Evolutionary conservation across 495 filamentous ascomycete species (phyloP).

Genomic region (Penicillium coprophilum): DNA sequence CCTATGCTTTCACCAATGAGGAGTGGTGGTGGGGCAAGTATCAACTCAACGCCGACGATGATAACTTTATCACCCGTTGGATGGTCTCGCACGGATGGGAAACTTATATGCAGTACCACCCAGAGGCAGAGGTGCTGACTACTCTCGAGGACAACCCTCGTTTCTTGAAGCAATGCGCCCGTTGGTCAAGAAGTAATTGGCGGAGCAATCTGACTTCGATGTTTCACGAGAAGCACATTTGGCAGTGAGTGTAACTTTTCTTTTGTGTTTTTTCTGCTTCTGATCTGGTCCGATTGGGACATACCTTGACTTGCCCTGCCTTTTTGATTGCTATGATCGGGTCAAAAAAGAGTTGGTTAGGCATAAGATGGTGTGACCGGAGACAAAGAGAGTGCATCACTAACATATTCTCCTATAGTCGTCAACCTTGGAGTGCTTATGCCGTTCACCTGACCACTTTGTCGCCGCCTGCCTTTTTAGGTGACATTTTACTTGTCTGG

Average conservation of each 20-base stretch:
- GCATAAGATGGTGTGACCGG: constrained; percentile 1
- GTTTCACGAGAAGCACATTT: constrained; percentile 66
- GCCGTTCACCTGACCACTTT: constrained; percentile 73
- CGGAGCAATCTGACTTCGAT: constrained; percentile 78
- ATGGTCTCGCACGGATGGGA: constrained; percentile 74
- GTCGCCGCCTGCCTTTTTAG: constrained; percentile 64
- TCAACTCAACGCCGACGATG: constrained; percentile 78
- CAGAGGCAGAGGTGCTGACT: constrained; percentile 71
- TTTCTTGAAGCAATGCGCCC: constrained; percentile 74
- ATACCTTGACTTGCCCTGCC: not conserved
- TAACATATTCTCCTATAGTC: constrained; percentile 51
- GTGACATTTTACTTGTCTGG: constrained; percentile 62
- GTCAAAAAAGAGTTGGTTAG: constrained; percentile 5
- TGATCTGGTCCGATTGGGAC: constrained; percentile 5
- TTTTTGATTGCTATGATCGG: constrained; percentile 2
- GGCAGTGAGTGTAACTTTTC: constrained; percentile 54
- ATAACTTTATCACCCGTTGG: constrained; percentile 83
- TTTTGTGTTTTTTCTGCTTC: constrained; percentile 6
- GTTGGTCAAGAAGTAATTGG: constrained; percentile 83
- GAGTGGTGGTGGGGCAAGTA: constrained; percentile 65
- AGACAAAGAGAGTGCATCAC: constrained; percentile 15
- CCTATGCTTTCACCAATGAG: constrained; percentile 69
- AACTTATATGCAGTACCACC: constrained; percentile 74
- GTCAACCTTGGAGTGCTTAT: constrained; percentile 74
- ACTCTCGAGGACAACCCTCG: constrained; percentile 71